These are phyloP conservation scores for Vachellia collinsii DNA, from an alignment of 306 rosid genomes.

Conservation along the genomic window DNA sequence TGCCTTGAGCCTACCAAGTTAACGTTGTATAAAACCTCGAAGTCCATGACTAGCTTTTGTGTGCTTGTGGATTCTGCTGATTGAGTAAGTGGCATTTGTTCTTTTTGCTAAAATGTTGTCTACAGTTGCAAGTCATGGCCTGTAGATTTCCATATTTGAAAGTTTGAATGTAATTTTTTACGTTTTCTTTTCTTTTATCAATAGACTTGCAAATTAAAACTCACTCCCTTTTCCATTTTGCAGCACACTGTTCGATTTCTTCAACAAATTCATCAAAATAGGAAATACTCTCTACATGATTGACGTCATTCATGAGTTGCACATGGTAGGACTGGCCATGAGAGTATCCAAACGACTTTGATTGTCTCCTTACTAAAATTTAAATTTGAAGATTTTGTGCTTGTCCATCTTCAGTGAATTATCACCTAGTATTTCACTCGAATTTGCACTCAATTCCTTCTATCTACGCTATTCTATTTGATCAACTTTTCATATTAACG, in stretches of 20 bases:
- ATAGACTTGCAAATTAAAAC: background rate
- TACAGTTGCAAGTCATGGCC: background rate
- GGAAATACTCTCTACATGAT: slow-evolving; percentile 21
- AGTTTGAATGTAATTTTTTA: too few species aligned
- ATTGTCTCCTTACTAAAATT: background rate
- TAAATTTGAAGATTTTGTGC: background rate
- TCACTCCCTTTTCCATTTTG: slow-evolving; percentile 18
- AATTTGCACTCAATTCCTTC: background rate
- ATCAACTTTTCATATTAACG: too few species aligned
- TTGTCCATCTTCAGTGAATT: background rate
- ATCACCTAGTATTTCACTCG: background rate
- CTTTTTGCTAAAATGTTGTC: background rate
- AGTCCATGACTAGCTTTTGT: background rate
- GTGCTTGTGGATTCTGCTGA: background rate
- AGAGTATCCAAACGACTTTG: background rate
- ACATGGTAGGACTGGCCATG: too few species aligned
- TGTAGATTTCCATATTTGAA: background rate
- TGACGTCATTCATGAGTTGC: too few species aligned
- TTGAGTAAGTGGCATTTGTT: background rate
- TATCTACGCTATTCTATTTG: background rate
- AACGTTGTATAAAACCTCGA: background rate
- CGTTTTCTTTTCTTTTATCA: too few species aligned
- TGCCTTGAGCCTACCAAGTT: background rate
- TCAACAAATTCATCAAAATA: slow-evolving; percentile 88
- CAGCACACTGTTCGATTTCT: slow-evolving; percentile 92